A percentile compares a stretch with the other conserved stretches of the same genome.
Conservation (phyloP, 2,329 filamentous ascomycete genomes). For the Claviceps digitariae region DNA sequence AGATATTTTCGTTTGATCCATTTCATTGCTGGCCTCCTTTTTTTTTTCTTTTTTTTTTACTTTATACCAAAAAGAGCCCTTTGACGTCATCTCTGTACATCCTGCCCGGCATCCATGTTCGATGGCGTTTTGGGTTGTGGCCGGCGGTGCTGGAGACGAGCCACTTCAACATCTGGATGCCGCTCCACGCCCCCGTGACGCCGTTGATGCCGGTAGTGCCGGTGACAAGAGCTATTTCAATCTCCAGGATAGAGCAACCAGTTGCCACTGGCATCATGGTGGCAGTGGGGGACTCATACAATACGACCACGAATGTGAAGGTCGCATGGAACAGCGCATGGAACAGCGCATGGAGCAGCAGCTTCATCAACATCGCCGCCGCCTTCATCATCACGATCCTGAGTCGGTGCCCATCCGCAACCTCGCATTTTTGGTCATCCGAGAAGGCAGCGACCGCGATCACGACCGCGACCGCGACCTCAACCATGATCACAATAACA, state of each 20-base stretch:
- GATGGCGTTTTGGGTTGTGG: constrained; percentile 27
- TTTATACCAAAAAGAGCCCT: background rate
- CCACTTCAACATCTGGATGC: constrained; percentile 13
- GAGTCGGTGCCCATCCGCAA: constrained; percentile 20
- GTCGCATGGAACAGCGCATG: background rate
- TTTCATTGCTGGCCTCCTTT: background rate
- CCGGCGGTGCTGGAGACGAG: constrained; percentile 14
- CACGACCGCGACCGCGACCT: constrained; percentile 5
- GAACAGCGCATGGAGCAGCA: background rate
- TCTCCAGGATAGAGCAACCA: background rate
- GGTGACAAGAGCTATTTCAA: background rate
- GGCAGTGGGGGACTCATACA: background rate
- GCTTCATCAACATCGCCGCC: background rate
- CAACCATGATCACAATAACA: constrained; percentile 3
- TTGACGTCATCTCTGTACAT: background rate
- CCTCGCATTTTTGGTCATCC: constrained; percentile 25
- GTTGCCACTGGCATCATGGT: background rate
- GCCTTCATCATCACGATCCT: background rate
- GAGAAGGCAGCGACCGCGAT: constrained; percentile 15
- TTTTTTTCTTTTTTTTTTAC: background rate
- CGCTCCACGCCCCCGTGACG: background rate
- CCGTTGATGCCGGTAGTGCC: background rate
- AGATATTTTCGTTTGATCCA: background rate
- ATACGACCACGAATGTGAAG: background rate
- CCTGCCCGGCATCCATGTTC: constrained; percentile 15